Evolutionary conservation across 129 eudicot genomes (phyloP), one percentile per base, ranked within the genome.

Genomic region (Pittosporum tobira): DNA sequence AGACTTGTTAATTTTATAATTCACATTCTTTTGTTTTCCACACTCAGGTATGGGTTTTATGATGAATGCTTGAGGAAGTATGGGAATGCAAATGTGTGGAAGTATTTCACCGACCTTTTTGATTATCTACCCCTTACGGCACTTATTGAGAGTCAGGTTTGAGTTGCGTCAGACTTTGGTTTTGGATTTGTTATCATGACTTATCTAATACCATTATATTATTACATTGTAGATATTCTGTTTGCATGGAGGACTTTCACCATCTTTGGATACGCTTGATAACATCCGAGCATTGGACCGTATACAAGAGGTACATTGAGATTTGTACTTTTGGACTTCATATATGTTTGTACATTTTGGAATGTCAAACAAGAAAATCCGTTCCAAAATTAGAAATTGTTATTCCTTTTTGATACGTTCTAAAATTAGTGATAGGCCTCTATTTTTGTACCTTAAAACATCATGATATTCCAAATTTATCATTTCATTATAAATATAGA

Each of bases 161-260:
- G 78, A 67, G 57, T 59, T 50, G 29, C 29, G 25, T 47, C 51
- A 18, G 25, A 11, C 7, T 40, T 26, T 44, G 20, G 15, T 44
- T 43, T 25, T 43, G 16, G 16, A 43, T 20, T 5, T 42, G 1
- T 23, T 37, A 13, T 57, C 29, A 24, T 61, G 48, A 73, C 14
- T 26, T 18, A n/a, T n/a, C 42, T 50, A 24, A 53, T 30, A 42
- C 13, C 15, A 11, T 37, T 25, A 52, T 55, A 25, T 30, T 63
- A 28, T 73, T 34, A 25, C 26, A 15, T 70, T 50, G 36, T 49
- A 87, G 96, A 58, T 87, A 28, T 87, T 87, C 77, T 87, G 96
- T 63, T 87, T 87, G 83, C 96, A 87, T 56, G 96, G 96, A 44
- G 96, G 96, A 57, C 94, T 83, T 64, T 87, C 96, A 52, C 96